Conservation (phyloP, 1,284 basidiomycete species). For the Tylopilus sp. region DNA sequence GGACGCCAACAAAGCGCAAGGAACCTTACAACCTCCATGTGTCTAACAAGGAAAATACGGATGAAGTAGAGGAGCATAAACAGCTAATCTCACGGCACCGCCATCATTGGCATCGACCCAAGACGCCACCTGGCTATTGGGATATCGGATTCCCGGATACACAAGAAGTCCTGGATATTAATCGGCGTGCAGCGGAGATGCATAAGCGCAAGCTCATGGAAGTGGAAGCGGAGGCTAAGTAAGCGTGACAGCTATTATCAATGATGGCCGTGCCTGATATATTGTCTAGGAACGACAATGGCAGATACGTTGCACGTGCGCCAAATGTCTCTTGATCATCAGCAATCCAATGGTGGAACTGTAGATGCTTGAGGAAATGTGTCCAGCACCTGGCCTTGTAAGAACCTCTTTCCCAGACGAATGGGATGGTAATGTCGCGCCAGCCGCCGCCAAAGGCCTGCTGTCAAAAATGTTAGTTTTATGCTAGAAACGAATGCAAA, state of each 20-base stretch:
- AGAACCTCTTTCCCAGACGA: slow-evolving; percentile 29
- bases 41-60: slow-evolving; percentile 25
- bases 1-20: slow-evolving; percentile 46
- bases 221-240: slow-evolving; percentile 58
- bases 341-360: slow-evolving; percentile 6
- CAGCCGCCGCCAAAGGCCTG: slow-evolving; percentile 32
- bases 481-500: not conserved
- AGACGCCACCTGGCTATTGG: slow-evolving; percentile 86
- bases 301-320: slow-evolving; percentile 29
- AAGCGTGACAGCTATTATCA: slow-evolving; percentile 18
- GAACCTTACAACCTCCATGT: slow-evolving; percentile 1
- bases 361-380: slow-evolving; percentile 29
- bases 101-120: slow-evolving; percentile 62
- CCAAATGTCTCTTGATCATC: slow-evolving; percentile 15
- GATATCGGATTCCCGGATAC: slow-evolving; percentile 85
- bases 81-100: slow-evolving; percentile 79
- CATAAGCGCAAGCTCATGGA: slow-evolving; percentile 57
- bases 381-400: slow-evolving; percentile 26
- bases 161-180: slow-evolving; percentile 73
- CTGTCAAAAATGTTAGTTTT: slow-evolving; percentile 13
- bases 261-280: slow-evolving; percentile 6
- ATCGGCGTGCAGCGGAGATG: slow-evolving; percentile 66
- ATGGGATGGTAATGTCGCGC: slow-evolving; percentile 32
- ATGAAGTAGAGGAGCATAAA: slow-evolving; percentile 54
- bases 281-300: slow-evolving; percentile 18